Conservation (phyloP, 208 protist genomes). For the Crithidia acanthocephali region DNA sequence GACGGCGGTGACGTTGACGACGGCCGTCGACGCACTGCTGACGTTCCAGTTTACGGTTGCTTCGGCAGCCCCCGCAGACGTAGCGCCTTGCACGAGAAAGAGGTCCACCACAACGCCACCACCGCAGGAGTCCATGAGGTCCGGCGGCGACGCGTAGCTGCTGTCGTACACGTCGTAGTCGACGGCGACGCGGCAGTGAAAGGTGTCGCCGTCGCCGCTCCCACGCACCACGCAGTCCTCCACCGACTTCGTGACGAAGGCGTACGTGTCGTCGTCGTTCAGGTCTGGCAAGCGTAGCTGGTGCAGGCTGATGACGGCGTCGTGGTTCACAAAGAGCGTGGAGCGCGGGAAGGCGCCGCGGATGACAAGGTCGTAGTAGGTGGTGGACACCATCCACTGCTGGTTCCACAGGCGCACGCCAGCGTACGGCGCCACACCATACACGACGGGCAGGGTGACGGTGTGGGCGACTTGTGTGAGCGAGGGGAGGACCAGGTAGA, state of each 20-base stretch:
- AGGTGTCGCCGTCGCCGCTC: background rate
- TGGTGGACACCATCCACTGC: slow-evolving; percentile 13
- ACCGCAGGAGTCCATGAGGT: slow-evolving; percentile 37
- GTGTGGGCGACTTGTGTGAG: slow-evolving; percentile 30
- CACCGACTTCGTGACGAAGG: background rate
- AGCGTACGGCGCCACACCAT: slow-evolving; percentile 12
- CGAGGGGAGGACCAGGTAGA: slow-evolving; percentile 38
- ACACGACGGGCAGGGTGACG: slow-evolving; percentile 19
- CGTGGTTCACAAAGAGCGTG: slow-evolving; percentile 8
- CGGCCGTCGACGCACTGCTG: background rate
- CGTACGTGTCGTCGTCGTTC: slow-evolving; percentile 12
- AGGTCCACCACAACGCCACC: slow-evolving; percentile 38
- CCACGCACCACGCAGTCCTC: slow-evolving; percentile 19
- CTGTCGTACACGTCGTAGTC: slow-evolving; percentile 10
- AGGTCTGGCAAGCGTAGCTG: slow-evolving; percentile 23
- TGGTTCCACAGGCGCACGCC: slow-evolving; percentile 45
- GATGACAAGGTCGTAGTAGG: slow-evolving; percentile 32
- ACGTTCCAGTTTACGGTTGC: background rate
- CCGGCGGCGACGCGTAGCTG: background rate
- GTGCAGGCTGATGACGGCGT: slow-evolving; percentile 1
- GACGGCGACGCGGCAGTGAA: slow-evolving; percentile 27
- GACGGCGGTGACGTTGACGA: slow-evolving; percentile 3
- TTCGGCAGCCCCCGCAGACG: background rate
- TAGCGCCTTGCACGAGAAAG: background rate
- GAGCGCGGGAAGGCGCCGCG: slow-evolving; percentile 37